Evolutionary conservation across 805 yeast genomes (phyloP).

Genomic region (Pichia sporocuriosa): DNA sequence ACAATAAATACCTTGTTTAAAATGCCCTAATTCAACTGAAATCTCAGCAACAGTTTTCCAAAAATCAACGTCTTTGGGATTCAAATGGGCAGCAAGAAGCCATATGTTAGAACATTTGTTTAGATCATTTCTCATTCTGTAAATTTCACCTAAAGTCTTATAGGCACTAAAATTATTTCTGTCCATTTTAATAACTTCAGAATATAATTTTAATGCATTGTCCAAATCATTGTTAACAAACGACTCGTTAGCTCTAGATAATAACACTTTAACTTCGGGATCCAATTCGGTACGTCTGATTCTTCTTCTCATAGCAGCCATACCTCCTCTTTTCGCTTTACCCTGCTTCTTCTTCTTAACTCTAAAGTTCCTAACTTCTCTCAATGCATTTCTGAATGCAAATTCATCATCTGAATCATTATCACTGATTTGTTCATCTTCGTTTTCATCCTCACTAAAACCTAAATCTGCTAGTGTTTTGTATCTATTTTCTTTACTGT

Average conservation of each 20-base stretch:
- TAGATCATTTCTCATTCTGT: conserved; percentile 55
- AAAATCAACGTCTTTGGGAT: conserved; percentile 66
- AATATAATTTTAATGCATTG: conserved; percentile 51
- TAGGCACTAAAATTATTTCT: conserved; percentile 77
- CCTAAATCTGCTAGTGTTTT: conserved; percentile 23
- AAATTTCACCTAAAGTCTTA: conserved; percentile 81
- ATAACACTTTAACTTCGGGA: conserved; percentile 62
- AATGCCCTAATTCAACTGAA: conserved; percentile 57
- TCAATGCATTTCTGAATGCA: conserved; percentile 53
- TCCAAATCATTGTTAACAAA: conserved; percentile 60
- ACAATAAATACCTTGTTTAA: conserved; percentile 73
- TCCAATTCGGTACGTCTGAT: conserved; percentile 43
- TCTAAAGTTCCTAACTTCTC: conserved; percentile 62
- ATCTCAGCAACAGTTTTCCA: conserved; percentile 74
- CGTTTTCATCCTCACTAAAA: conserved; percentile 26
- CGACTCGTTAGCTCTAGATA: conserved; percentile 74
- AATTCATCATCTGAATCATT: conserved; percentile 37
- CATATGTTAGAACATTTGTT: conserved; percentile 74
- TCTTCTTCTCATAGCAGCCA: conserved; percentile 32
- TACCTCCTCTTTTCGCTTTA: conserved; percentile 27
- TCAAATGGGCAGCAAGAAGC: conserved; percentile 74
- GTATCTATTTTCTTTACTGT: conserved; percentile 15
- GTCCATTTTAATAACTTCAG: conserved; percentile 70
- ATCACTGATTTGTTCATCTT: conserved; percentile 24
- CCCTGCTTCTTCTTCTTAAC: conserved; percentile 26